Conservation (phyloP, 345 rosid genomes). For the Psidium friedrichsthalianum region DNA sequence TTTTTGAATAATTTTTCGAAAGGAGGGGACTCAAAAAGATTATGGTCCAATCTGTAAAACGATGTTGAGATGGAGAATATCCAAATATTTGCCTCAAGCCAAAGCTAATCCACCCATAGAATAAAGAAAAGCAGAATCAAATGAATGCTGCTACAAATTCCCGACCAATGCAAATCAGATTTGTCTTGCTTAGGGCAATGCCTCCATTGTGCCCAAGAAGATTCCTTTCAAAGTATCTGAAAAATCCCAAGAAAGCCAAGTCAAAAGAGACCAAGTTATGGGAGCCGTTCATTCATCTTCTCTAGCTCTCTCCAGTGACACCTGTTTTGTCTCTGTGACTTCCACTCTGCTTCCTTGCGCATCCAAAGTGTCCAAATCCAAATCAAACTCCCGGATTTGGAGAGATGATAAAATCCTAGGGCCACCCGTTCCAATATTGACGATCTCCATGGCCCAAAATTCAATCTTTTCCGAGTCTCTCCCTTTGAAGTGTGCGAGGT, state of each 20-base stretch:
- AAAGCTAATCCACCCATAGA: neutral
- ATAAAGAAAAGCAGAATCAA: neutral
- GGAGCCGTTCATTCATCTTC: constrained; percentile 34
- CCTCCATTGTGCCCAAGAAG: neutral
- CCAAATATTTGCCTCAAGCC: neutral
- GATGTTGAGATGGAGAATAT: neutral
- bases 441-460: neutral
- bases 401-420: neutral
- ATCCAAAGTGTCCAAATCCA: constrained; percentile 2
- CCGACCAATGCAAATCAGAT: neutral
- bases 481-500: constrained; percentile 29
- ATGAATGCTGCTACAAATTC: neutral
- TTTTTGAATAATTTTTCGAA: too few species aligned
- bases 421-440: neutral
- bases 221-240: neutral
- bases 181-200: neutral
- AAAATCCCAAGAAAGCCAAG: constrained; percentile 1
- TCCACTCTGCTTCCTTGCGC: constrained; percentile 1
- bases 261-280: constrained; percentile 11
- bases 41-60: neutral
- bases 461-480: neutral
- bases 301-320: constrained; percentile 1
- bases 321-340: neutral
- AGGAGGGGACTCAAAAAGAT: neutral
- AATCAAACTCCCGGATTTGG: constrained; percentile 6